Base-by-base conservation (phyloP, 352 stramenopile genomes). In the Pythium coloratum region DNA sequence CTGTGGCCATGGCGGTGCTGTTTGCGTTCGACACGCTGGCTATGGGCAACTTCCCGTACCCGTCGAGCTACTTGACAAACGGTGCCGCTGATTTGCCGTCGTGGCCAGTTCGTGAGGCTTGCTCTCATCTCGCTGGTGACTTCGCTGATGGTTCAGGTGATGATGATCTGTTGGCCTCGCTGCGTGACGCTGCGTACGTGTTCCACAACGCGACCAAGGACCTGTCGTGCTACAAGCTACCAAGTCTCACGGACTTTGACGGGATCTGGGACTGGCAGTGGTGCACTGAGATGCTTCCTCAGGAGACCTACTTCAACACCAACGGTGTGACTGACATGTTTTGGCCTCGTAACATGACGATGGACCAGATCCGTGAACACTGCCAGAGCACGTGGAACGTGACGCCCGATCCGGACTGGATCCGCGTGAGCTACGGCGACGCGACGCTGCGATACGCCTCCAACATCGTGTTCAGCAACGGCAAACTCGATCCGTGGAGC, bases 401-500 rank as follows among this genome's bases (percentile, higher is more conserved):
- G 30, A 89, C 77, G 9, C 89, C 89, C 0, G 76, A 94, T 40
- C 81, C 85, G n/a, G 56, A 90, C 49, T 90, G 80, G 68, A 92
- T 94, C 55, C 85, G 84, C 44, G 76, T 88, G 34, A 84, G 72
- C 56, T 96, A 94, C 62, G 89, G 89, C 32, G 87, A 93, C 54
- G 70, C 66, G 18, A 55, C 76, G 42, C 60, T 96, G 33, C 71
- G 76, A 2, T 77, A 66, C 7, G 81, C 80, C 26, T 97, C 92
- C 34, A 98, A 98, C 64, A 98, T 99, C 60, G 88, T 99, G 16
- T 98, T 98, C 59, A 97, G 89, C 58, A 98, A 98, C 72, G 96
- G 96, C 14, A 71, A 95, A 16, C 71, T 97, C 6, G 96, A 99
- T 66, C 96, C 96, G 6, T 99, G 96, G 96, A 91, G 79, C 69